phyloP scores from a whole-genome alignment of 106 monocot genomes.

The Dendrobium nobile region DNA sequence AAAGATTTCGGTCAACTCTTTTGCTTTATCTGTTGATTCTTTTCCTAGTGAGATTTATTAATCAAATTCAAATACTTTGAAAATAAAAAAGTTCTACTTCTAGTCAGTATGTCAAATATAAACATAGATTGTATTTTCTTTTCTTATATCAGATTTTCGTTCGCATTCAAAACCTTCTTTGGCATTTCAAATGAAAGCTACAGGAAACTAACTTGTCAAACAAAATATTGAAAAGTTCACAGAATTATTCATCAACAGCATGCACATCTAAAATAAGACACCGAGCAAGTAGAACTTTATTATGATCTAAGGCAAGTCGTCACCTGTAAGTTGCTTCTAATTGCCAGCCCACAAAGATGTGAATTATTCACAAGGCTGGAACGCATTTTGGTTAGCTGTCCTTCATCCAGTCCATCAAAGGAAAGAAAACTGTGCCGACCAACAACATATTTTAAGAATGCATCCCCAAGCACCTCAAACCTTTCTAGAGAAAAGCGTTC shows the following conservation, averaged over 20 bases:
- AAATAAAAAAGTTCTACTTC: no score
- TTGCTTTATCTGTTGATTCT: no score
- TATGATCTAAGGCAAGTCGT: neutral
- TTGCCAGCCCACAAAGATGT: conserved; percentile 69
- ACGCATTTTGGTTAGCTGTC: conserved; percentile 75
- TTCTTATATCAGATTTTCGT: neutral
- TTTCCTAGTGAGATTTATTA: no score
- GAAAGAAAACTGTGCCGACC: conserved; percentile 72
- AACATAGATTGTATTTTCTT: neutral
- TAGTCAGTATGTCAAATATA: neutral
- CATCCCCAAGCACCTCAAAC: conserved; percentile 93
- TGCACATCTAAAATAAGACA: neutral
- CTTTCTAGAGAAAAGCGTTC: conserved; percentile 90
- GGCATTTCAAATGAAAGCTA: neutral
- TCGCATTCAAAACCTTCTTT: neutral
- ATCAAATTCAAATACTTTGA: no score
- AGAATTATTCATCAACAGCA: neutral
- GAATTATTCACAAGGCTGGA: conserved; percentile 73
- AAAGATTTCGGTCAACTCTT: no score
- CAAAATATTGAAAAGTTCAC: neutral
- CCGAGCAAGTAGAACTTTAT: neutral
- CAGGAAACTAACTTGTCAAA: neutral
- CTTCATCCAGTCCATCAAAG: conserved; percentile 77
- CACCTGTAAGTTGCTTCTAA: conserved; percentile 80
- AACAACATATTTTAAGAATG: conserved; percentile 88